phyloP scores from a whole-genome alignment of 768 basidiomycete genomes.

The Boletales sp. region DNA sequence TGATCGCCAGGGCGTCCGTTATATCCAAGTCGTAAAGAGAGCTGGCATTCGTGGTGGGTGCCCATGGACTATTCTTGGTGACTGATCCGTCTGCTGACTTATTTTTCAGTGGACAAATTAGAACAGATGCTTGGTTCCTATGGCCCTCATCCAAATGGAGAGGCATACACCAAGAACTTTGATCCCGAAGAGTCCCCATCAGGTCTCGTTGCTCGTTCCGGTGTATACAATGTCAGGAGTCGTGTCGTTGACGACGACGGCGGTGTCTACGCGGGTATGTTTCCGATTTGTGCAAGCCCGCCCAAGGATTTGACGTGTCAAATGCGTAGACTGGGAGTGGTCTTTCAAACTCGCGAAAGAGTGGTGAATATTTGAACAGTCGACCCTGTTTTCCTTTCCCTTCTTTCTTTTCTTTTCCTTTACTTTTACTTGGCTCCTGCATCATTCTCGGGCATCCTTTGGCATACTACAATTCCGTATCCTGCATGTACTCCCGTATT shows the following conservation, averaged over 20 bases:
- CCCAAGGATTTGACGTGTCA: slow-evolving; percentile 6
- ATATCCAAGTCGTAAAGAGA: slow-evolving; percentile 87
- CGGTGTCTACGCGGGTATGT: slow-evolving; percentile 71
- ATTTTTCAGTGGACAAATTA: slow-evolving; percentile 73
- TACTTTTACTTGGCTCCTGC: slow-evolving; percentile 10
- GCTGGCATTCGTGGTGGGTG: slow-evolving; percentile 64
- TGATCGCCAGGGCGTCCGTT: slow-evolving; percentile 65
- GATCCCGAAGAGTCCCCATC: slow-evolving; percentile 69
- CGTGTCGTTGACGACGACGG: slow-evolving; percentile 88
- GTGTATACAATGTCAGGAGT: slow-evolving; percentile 73
- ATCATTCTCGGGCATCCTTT: slow-evolving; percentile 27
- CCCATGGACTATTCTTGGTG: neutral
- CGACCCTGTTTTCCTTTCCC: neutral
- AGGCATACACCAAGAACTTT: slow-evolving; percentile 73
- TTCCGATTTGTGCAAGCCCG: neutral
- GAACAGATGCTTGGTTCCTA: slow-evolving; percentile 96
- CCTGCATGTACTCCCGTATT: slow-evolving; percentile 25
- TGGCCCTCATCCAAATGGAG: slow-evolving; percentile 63
- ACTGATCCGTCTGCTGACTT: slow-evolving; percentile 3
- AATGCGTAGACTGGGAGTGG: slow-evolving; percentile 50
- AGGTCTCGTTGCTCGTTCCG: slow-evolving; percentile 81
- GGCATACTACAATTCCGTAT: slow-evolving; percentile 24
- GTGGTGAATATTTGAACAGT: slow-evolving; percentile 50
- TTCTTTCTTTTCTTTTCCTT: no score
- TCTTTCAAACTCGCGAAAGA: slow-evolving; percentile 89